Base-by-base conservation (phyloP, 306 rosid species). In the Cyamopsis tetragonoloba region DNA sequence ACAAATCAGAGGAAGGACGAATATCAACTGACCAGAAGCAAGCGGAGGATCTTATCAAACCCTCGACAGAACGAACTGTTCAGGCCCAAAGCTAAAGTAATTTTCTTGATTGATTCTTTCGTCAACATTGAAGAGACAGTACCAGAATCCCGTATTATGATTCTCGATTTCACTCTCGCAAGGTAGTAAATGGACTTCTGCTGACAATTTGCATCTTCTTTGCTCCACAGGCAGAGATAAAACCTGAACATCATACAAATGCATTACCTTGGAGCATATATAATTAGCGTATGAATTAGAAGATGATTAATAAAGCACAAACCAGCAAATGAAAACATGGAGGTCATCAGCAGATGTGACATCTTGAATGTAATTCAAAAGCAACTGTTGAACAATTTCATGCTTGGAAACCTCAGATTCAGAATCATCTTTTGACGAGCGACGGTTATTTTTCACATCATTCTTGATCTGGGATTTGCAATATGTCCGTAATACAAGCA, bases 291-390 rank as follows among this genome's bases (percentile, higher is more conserved):
- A 26, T 15, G 46, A 73, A 48, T 30, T 39, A 81, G 55, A 71
- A 73, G 70, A 67, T 37, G 15, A 58, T 22, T 34, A 66, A 76
- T 18, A 31, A n/a, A 80, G 62, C 66, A 82, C 90, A 62, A 71
- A 95, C 99, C 99, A 95, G 80, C 97, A 91, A 64, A 86, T 82
- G 82, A 88, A 95, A 71, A 90, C 73, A 80, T 95, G 96, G 62
- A 84, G 80, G 67, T 95, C 99, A 83, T 95, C 99, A 65, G 89
- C 74, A 37, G 88, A 83, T 55, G 84, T 64, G 42, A 74, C 73
- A 71, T 95, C 96, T 79, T 95, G 97, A 53, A 95, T 87, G 83
- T 86, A 79, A 85, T 95, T 88, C 84, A 90, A 62, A 77, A 95
- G 87, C 85, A 95, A 70, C 84, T 95, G 99, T 71, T 95, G 99